These are phyloP conservation scores for Nicotiana noctiflora DNA, from an alignment of 257 asterid genomes.

Conservation along the genomic window DNA sequence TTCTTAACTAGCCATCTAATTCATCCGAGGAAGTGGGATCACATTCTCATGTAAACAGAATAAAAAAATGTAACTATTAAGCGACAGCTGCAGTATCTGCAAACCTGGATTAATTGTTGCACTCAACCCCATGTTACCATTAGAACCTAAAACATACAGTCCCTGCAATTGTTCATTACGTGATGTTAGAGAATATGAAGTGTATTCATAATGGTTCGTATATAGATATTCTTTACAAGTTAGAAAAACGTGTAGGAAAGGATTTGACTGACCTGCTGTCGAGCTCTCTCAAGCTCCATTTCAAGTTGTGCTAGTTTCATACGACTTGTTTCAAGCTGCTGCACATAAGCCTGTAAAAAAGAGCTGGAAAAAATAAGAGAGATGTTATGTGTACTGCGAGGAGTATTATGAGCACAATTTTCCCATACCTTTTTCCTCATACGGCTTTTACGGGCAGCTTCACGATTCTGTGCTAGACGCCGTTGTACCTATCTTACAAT, in stretches of 20 bases:
- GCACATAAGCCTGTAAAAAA: constrained; percentile 69
- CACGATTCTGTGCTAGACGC: constrained; percentile 90
- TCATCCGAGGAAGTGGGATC: neutral
- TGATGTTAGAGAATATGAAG: neutral
- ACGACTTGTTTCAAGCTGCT: constrained; percentile 75
- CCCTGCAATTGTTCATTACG: constrained; percentile 37
- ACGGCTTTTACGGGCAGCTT: constrained; percentile 92
- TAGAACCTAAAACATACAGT: constrained; percentile 42
- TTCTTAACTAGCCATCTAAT: too few species aligned
- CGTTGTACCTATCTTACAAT: constrained; percentile 50
- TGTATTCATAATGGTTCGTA: neutral
- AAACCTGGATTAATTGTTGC: constrained; percentile 55
- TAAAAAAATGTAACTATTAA: neutral
- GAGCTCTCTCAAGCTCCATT: constrained; percentile 67
- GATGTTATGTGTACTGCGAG: neutral
- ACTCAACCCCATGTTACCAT: constrained; percentile 39
- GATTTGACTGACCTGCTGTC: constrained; percentile 49
- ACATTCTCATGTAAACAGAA: neutral
- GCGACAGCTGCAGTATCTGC: neutral
- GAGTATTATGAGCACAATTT: neutral
- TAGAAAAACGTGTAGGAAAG: neutral
- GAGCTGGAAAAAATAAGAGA: neutral
- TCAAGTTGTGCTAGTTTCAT: constrained; percentile 87
- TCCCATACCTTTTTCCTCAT: constrained; percentile 66
- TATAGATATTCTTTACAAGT: neutral